phyloP scores from a whole-genome alignment of 495 filamentous ascomycete species.

The Hypoxylon lienhwacheense region DNA sequence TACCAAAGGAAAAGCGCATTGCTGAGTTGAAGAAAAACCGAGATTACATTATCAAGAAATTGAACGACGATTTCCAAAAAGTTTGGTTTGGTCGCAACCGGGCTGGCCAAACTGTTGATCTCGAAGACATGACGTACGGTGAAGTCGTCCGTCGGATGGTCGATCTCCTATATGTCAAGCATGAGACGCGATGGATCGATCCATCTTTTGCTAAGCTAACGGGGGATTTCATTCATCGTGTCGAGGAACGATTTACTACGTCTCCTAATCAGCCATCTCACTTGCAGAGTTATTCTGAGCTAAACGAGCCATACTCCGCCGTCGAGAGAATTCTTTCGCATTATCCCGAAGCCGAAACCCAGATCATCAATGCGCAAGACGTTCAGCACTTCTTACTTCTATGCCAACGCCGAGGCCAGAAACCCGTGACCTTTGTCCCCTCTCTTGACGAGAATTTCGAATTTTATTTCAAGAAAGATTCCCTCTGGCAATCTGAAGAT shows the following conservation, averaged over 20 bases:
- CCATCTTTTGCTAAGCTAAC: constrained; percentile 76
- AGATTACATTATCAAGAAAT: constrained; percentile 94
- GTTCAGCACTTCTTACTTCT: constrained; percentile 93
- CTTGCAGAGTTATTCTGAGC: constrained; percentile 82
- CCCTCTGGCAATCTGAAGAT: constrained; percentile 99
- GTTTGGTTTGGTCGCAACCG: constrained; percentile 96
- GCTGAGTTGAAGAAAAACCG: constrained; percentile 89
- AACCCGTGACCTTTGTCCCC: constrained; percentile 94
- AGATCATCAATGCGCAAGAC: constrained; percentile 96
- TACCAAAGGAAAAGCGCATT: constrained; percentile 92
- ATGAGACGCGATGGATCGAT: constrained; percentile 94
- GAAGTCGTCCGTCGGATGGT: constrained; percentile 95
- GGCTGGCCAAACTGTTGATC: constrained; percentile 79
- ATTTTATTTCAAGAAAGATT: constrained; percentile 99
- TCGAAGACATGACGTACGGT: constrained; percentile 97
- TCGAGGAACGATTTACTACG: constrained; percentile 89
- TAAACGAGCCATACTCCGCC: constrained; percentile 77
- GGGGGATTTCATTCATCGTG: constrained; percentile 90
- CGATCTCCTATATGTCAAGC: constrained; percentile 93
- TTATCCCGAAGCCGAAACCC: constrained; percentile 82
- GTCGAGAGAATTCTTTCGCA: constrained; percentile 76
- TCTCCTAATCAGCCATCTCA: constrained; percentile 68
- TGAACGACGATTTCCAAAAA: constrained; percentile 98
- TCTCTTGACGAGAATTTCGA: constrained; percentile 93
- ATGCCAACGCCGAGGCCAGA: constrained; percentile 91